These are phyloP conservation scores for Peronosclerospora sorghi DNA, from an alignment of 352 stramenopile genomes.

Conservation along the genomic window DNA sequence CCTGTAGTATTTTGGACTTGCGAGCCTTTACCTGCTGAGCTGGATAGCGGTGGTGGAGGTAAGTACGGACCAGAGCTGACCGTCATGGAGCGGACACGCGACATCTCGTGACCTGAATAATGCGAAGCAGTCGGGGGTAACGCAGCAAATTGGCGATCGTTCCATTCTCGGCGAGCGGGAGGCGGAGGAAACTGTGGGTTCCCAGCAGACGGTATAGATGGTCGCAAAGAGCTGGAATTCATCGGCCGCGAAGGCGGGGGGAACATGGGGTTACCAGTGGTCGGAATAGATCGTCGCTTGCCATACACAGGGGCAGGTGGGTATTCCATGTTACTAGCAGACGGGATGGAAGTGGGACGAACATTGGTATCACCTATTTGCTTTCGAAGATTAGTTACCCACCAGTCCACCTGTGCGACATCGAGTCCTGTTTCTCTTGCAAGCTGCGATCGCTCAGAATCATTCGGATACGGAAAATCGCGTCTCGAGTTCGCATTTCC, in stretches of 20 bases:
- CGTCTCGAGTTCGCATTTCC: slow-evolving; percentile 45
- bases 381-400: slow-evolving; percentile 71
- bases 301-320: slow-evolving; percentile 39
- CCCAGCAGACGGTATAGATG: slow-evolving; percentile 38
- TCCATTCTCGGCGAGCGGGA: slow-evolving; percentile 27
- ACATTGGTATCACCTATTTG: slow-evolving; percentile 25
- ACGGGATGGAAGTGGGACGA: slow-evolving; percentile 36
- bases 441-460: slow-evolving; percentile 64
- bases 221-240: slow-evolving; percentile 15
- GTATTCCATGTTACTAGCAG: slow-evolving; percentile 47
- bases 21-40: slow-evolving; percentile 4
- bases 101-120: slow-evolving; percentile 21
- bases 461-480: slow-evolving; percentile 53
- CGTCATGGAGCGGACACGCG: slow-evolving; percentile 49
- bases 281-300: slow-evolving; percentile 51
- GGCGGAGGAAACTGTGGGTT: slow-evolving; percentile 55
- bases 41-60: slow-evolving; percentile 10
- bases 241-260: slow-evolving; percentile 28
- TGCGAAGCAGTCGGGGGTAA: slow-evolving; percentile 8
- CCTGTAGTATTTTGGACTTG: slow-evolving; percentile 11
- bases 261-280: slow-evolving; percentile 59
- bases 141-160: slow-evolving; percentile 22
- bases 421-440: slow-evolving; percentile 63
- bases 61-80: slow-evolving; percentile 45
- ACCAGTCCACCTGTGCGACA: slow-evolving; percentile 74